These are phyloP conservation scores for Macrolepiota dolichaula DNA, from an alignment of 768 basidiomycete genomes.

Conservation along the genomic window DNA sequence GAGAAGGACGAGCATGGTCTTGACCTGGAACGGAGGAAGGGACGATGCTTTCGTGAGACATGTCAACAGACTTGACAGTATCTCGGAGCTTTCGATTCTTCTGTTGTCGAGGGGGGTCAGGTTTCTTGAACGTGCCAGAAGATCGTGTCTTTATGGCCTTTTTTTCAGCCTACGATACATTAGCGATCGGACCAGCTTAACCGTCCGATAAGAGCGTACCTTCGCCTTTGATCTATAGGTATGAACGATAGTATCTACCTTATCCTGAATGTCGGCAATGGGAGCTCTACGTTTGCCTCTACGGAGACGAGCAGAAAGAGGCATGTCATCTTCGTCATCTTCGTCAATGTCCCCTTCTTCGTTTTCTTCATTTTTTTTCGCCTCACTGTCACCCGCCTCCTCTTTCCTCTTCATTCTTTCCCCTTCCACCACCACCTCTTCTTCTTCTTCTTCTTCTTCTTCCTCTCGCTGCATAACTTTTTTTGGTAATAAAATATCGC, in stretches of 20 bases:
- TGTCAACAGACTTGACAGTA: neutral
- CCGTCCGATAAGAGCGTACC: neutral
- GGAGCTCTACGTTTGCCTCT: constrained; percentile 9
- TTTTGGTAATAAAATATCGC: constrained; percentile 6
- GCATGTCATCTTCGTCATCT: constrained; percentile 13
- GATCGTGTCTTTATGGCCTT: neutral
- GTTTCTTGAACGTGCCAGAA: neutral
- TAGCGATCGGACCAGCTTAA: neutral
- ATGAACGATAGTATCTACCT: neutral
- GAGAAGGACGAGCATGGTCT: constrained; percentile 23
- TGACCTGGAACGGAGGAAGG: constrained; percentile 64
- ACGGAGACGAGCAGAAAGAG: constrained; percentile 10
- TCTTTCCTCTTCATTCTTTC: neutral
- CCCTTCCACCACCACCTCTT: constrained; percentile 9
- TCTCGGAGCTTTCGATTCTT: neutral
- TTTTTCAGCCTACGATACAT: neutral
- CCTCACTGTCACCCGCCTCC: neutral
- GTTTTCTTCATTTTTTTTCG: constrained; percentile 4
- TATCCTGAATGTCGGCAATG: neutral
- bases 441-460: constrained; percentile 19
- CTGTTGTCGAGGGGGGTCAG: neutral
- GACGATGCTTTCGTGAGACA: constrained; percentile 36
- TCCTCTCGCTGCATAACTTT: neutral
- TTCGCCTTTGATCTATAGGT: neutral
- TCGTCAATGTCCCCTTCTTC: neutral